Evolutionary conservation across 164 flowering plant genomes (phyloP).

Genomic region (Chimonanthus salicifolius): DNA sequence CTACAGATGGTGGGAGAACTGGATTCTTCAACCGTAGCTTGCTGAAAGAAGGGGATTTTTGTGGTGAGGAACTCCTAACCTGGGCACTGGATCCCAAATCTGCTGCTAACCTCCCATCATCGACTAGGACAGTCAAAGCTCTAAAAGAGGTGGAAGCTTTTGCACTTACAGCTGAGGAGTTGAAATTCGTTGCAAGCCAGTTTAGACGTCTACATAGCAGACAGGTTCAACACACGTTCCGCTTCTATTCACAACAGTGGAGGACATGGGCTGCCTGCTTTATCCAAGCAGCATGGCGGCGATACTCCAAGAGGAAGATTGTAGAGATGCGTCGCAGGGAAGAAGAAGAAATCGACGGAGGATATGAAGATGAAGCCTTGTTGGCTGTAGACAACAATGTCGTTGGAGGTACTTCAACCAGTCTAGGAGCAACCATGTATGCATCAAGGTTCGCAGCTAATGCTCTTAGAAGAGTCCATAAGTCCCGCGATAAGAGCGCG

Average conservation of each 20-base stretch:
- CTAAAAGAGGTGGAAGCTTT: slow-evolving; percentile 91
- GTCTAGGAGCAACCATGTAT: slow-evolving; percentile 71
- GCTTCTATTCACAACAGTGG: slow-evolving; percentile 98
- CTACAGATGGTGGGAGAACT: slow-evolving; percentile 94
- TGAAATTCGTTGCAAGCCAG: slow-evolving; percentile 92
- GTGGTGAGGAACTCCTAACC: slow-evolving; percentile 95
- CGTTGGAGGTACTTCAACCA: slow-evolving; percentile 46
- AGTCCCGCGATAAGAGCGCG: slow-evolving; percentile 51
- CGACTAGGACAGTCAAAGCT: slow-evolving; percentile 90
- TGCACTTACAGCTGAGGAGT: slow-evolving; percentile 81
- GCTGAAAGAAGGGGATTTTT: slow-evolving; percentile 86
- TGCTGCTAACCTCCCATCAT: slow-evolving; percentile 79
- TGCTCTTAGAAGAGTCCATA: slow-evolving; percentile 83
- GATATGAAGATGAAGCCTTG: slow-evolving; percentile 47
- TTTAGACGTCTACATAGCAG: slow-evolving; percentile 96
- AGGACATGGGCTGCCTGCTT: slow-evolving; percentile 99
- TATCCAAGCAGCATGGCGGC: slow-evolving; percentile 96
- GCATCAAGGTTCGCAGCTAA: slow-evolving; percentile 83
- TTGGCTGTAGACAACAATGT: slow-evolving; percentile 38
- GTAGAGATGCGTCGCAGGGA: slow-evolving; percentile 60
- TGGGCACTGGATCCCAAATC: slow-evolving; percentile 98
- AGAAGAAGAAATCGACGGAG: slow-evolving; percentile 45
- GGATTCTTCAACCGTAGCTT: slow-evolving; percentile 87
- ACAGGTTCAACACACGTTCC: slow-evolving; percentile 94
- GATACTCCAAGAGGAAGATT: slow-evolving; percentile 72